phyloP scores from a whole-genome alignment of 345 rosid species.

The Erysimum cheiranthoides region DNA sequence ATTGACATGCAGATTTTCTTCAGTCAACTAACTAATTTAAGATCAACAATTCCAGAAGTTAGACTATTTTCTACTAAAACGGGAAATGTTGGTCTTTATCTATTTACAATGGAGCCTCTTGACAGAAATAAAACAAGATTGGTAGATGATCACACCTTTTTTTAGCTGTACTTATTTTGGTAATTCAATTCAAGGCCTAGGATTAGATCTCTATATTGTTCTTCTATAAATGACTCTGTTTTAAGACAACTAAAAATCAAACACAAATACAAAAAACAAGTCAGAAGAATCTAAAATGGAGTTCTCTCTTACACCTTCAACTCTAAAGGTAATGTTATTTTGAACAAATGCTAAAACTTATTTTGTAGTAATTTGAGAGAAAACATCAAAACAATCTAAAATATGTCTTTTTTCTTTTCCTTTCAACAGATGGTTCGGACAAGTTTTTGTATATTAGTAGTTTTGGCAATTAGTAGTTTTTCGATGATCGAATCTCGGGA shows the following conservation, averaged over 20 bases:
- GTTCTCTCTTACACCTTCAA: slow-evolving; percentile 39
- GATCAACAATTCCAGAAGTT: not conserved
- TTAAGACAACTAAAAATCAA: not conserved
- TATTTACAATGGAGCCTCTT: not conserved
- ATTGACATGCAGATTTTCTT: not conserved
- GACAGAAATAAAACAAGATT: not conserved
- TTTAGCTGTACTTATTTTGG: slow-evolving; percentile 31
- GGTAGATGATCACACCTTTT: not conserved
- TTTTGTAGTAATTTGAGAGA: not conserved
- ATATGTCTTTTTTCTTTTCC: not conserved
- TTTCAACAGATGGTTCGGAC: slow-evolving; percentile 40
- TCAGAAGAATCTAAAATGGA: slow-evolving; percentile 32
- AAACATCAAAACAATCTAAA: not conserved
- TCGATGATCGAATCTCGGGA: slow-evolving; percentile 29
- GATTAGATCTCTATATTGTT: not conserved
- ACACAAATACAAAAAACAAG: slow-evolving; percentile 15
- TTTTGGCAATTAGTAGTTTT: slow-evolving; percentile 34
- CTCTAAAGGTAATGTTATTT: slow-evolving; percentile 32
- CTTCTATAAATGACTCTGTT: slow-evolving; percentile 28
- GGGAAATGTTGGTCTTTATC: not conserved
- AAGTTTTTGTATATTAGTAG: slow-evolving; percentile 36
- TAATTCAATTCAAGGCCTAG: slow-evolving; percentile 12
- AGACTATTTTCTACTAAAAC: slow-evolving; percentile 27
- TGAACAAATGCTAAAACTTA: not conserved
- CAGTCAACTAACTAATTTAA: slow-evolving; percentile 22